These are phyloP conservation scores for Fonsecaea nubica DNA, from an alignment of 2,329 filamentous ascomycete species.

Conservation along the genomic window DNA sequence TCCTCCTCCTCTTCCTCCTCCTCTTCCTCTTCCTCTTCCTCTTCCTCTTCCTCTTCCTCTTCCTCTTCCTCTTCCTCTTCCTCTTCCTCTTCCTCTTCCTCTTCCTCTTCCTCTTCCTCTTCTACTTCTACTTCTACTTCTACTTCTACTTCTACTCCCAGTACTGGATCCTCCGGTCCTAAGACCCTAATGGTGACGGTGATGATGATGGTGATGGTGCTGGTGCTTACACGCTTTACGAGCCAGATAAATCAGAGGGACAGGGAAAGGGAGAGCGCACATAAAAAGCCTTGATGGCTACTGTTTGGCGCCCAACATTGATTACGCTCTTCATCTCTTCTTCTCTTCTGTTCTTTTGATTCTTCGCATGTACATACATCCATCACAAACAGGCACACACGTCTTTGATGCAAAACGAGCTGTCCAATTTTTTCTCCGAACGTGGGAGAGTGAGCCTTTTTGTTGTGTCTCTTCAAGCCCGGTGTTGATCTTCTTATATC, in stretches of 20 bases:
- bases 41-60: too few species aligned
- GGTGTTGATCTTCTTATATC: not conserved
- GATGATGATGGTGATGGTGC: too few species aligned
- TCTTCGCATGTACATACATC: not conserved
- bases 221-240: too few species aligned
- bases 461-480: not conserved
- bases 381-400: not conserved
- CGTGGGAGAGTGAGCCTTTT: not conserved
- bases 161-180: too few species aligned
- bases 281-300: not conserved
- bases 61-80: too few species aligned
- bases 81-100: too few species aligned
- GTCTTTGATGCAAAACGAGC: not conserved
- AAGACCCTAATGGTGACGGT: too few species aligned
- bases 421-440: not conserved
- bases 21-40: too few species aligned
- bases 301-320: not conserved
- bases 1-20: too few species aligned
- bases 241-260: not conserved
- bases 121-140: too few species aligned
- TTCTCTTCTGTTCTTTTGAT: not conserved
- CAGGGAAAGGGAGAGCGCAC: not conserved
- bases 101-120: too few species aligned
- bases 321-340: not conserved
- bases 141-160: too few species aligned